Evolutionary conservation across 1,139 yeast species (phyloP), one percentile per base, ranked within the genome.

Genomic region (Groenewaldozyma sp.): DNA sequence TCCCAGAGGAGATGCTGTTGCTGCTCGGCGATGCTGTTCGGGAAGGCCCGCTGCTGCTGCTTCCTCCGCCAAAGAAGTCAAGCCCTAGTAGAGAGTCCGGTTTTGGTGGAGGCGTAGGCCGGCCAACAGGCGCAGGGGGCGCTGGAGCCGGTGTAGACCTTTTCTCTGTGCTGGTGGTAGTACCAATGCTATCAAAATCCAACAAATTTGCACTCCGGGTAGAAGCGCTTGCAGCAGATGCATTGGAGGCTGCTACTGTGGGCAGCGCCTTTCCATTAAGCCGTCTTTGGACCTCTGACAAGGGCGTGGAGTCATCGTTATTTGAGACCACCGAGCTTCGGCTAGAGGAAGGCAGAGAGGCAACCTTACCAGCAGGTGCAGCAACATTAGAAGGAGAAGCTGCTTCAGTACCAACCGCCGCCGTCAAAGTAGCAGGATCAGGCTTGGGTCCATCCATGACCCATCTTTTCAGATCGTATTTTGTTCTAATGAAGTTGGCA

Each of bases 401-500:
- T 11, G 26, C 26, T 24, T 41, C 32, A 21, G 34, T 26, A 24
- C 40, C 36, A 26, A 14, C 34, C 10, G 39, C 31, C 10, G 45
- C 32, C 4, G 45, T 36, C 27, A 60, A 41, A 1, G 74, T 58
- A 47, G 70, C 59, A 2, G 87, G 84, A 50, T 78, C 78, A 3
- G 88, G 88, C 17, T 76, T 58, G 4, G 55, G 57, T 3, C 69
- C 46, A 19, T 74, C 62, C 16, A 64, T 58, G 11, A 71, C 78
- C 98, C 98, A 91, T 56, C 88, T 82, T 62, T 80, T 84, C 64
- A 82, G 58, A 51, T 86, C 97, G 56, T 91, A 91, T 60, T 91
- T 91, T 4, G 95, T 87, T 48, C 91, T 71, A 47, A 91, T 86
- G 61, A 86, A 91, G 59, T 82, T 86, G 49, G 82, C 94, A 50